Evolutionary conservation across 139 green algal species (phyloP).

Genomic region (Chara braunii): DNA sequence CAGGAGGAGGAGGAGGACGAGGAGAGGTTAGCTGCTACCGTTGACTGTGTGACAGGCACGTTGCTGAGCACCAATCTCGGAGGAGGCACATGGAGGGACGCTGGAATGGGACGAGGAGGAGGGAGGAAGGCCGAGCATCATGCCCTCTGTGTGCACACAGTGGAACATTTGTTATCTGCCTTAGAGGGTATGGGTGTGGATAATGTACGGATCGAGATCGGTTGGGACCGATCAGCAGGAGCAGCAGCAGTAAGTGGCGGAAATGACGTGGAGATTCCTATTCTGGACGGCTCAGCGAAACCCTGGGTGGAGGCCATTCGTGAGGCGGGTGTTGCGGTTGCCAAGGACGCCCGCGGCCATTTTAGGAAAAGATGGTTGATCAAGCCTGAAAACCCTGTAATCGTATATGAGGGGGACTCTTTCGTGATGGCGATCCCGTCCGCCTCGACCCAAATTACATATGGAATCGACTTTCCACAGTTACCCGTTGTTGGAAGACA

Average conservation of each 20-base stretch:
- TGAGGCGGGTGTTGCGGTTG: conserved; percentile 38
- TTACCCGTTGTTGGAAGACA: conserved; percentile 71
- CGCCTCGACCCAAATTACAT: conserved; percentile 44
- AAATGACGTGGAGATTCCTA: conserved; percentile 42
- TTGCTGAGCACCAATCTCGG: conserved; percentile 14
- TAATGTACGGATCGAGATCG: conserved; percentile 73
- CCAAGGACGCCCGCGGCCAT: neutral
- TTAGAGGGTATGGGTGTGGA: conserved; percentile 76
- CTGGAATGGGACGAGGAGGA: too few species aligned
- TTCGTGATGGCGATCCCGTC: conserved; percentile 68
- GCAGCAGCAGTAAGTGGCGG: too few species aligned
- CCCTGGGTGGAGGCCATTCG: conserved; percentile 55
- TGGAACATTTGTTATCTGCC: conserved; percentile 70
- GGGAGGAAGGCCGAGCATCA: too few species aligned
- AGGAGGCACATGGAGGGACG: neutral
- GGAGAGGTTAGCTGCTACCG: neutral
- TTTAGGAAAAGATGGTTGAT: neutral
- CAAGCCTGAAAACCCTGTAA: conserved; percentile 40
- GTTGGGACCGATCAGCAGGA: too few species aligned
- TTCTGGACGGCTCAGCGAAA: conserved; percentile 72
- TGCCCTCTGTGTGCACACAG: conserved; percentile 29
- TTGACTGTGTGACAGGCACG: conserved; percentile 9
- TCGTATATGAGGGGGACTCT: conserved; percentile 55
- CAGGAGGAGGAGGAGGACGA: neutral
- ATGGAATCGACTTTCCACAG: conserved; percentile 59